A percentile compares a stretch with the other conserved stretches of the same genome.
phyloP scores from a whole-genome alignment of 2,329 filamentous ascomycete species.

The Thielaviopsis euricoi region DNA sequence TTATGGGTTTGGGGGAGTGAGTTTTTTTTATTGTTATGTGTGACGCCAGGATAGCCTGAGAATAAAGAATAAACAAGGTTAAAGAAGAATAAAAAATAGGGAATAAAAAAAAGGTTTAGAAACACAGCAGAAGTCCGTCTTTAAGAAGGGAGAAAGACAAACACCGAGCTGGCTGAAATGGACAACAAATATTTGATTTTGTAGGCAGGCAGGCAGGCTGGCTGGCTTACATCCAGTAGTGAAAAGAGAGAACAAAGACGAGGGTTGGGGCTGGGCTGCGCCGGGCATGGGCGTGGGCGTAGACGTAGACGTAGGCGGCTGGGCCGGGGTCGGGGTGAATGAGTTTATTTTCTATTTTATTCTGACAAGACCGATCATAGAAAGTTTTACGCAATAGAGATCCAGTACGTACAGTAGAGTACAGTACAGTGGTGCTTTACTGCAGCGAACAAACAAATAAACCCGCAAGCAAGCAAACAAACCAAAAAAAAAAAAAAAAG shows the following conservation, averaged over 20 bases:
- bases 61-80: too few relatives aligned
- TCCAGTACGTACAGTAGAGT: too few relatives aligned
- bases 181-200: background rate
- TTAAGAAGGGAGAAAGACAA: background rate
- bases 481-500: too few relatives aligned
- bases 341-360: background rate
- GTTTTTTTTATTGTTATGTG: background rate
- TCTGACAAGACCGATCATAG: background rate
- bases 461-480: too few relatives aligned
- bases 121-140: background rate
- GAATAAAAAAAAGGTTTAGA: background rate
- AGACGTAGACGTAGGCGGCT: background rate
- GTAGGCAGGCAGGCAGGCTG: too few relatives aligned
- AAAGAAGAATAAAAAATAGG: background rate
- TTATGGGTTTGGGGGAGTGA: background rate
- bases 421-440: too few relatives aligned
- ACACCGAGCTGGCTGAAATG: background rate
- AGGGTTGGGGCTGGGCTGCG: background rate
- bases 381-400: too few relatives aligned
- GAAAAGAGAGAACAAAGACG: background rate
- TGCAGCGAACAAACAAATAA: too few relatives aligned
- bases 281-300: background rate
- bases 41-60: too few relatives aligned
- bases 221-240: background rate
- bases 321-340: background rate